Conservation (phyloP, 495 filamentous ascomycete genomes). For the Bacidia rubella region DNA sequence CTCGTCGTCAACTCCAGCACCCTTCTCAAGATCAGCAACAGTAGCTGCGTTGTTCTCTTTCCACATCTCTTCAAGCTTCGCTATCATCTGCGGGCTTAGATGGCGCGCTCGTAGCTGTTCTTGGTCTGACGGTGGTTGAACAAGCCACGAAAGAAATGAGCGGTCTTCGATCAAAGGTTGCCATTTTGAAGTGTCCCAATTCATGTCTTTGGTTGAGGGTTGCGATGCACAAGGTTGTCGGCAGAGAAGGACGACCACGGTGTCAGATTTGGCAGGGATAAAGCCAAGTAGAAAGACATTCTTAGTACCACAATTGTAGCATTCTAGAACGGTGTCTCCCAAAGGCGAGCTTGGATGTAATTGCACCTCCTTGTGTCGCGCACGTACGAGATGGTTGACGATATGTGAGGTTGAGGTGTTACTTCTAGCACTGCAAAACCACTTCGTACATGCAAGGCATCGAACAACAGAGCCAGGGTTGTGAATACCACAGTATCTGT, state of each 20-base stretch:
- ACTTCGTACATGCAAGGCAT: constrained; percentile 90
- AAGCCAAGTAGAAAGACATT: constrained; percentile 99
- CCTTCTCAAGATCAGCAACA: constrained; percentile 84
- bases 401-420: constrained; percentile 97
- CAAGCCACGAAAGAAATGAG: constrained; percentile 89
- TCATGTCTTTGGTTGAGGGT: constrained; percentile 98
- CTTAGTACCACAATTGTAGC: constrained; percentile 98
- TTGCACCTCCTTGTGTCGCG: constrained; percentile 96
- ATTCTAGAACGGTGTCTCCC: constrained; percentile 93
- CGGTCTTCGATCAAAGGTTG: constrained; percentile 95
- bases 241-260: constrained; percentile 92
- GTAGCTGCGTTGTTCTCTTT: constrained; percentile 89
- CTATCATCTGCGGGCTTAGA: constrained; percentile 88
- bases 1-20: constrained; percentile 85
- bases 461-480: constrained; percentile 90
- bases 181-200: constrained; percentile 98
- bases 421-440: constrained; percentile 97
- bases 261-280: constrained; percentile 98
- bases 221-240: constrained; percentile 91
- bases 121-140: constrained; percentile 75
- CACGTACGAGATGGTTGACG: constrained; percentile 94
- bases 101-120: constrained; percentile 94
- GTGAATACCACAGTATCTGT: constrained; percentile 94
- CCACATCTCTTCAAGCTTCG: constrained; percentile 97
- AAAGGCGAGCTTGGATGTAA: constrained; percentile 90